phyloP scores from a whole-genome alignment of 805 yeast species.

The Myxozyma mucilagina region DNA sequence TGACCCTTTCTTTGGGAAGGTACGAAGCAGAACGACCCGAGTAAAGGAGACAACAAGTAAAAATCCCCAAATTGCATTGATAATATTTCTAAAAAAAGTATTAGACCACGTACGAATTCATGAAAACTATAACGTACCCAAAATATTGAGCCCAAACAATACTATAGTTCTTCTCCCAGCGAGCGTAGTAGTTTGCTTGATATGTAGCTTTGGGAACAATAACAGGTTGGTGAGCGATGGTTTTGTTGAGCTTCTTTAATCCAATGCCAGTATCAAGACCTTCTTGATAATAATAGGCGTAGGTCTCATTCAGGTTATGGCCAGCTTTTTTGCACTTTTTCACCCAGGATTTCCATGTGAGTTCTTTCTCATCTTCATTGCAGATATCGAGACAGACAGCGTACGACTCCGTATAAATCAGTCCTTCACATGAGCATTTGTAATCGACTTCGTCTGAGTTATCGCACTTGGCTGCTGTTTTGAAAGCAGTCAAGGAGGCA shows the following conservation, averaged over 20 bases:
- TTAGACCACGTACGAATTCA: background rate
- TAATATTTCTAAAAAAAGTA: constrained; percentile 5
- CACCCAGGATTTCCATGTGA: constrained; percentile 10
- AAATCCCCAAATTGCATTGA: constrained; percentile 24
- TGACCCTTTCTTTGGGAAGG: constrained; percentile 13
- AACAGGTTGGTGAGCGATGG: constrained; percentile 12
- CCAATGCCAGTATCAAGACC: constrained; percentile 11
- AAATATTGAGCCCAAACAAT: constrained; percentile 12
- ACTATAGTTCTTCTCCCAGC: constrained; percentile 13
- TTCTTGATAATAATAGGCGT: constrained; percentile 4
- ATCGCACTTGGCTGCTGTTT: constrained; percentile 8
- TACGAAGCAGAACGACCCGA: background rate
- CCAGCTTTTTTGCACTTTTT: constrained; percentile 14
- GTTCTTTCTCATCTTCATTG: background rate
- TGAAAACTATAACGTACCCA: constrained; percentile 7
- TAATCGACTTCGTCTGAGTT: background rate
- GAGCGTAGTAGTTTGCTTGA: constrained; percentile 1
- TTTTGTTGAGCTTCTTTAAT: background rate
- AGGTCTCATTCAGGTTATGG: background rate
- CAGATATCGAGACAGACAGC: constrained; percentile 19
- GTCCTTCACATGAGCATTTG: constrained; percentile 15
- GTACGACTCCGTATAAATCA: constrained; percentile 16
- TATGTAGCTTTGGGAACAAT: background rate
- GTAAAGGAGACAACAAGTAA: constrained; percentile 9
- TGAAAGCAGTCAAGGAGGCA: background rate